phyloP scores from a whole-genome alignment of 73 alveolate genomes.

The Symbiodinium natans region DNA sequence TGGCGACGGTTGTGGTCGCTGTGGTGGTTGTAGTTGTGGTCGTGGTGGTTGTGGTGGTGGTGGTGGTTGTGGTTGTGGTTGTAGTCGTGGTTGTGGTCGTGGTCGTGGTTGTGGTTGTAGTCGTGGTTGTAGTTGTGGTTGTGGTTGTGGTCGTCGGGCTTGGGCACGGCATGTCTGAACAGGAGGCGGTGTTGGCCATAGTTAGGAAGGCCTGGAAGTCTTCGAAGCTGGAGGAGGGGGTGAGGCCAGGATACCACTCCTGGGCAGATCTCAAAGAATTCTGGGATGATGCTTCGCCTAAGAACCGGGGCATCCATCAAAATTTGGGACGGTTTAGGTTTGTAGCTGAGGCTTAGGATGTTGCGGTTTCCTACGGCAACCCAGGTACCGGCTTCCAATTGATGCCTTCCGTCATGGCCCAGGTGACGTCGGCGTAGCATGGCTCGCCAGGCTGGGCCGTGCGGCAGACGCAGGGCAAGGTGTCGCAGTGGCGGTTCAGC shows the following conservation, averaged over 20 bases:
- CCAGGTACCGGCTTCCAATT: not conserved
- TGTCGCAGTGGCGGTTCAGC: conserved; percentile 10
- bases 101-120: not conserved
- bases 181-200: not conserved
- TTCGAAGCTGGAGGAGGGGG: conserved; percentile 63
- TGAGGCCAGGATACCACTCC: conserved; percentile 73
- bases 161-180: conserved; percentile 37
- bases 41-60: not conserved
- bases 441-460: conserved; percentile 36
- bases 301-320: no score
- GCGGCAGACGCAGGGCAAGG: conserved; percentile 38
- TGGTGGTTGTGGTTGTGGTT: conserved; percentile 25
- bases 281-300: no score
- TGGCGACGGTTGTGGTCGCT: no score
- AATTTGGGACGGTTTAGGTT: no score
- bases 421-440: conserved; percentile 38
- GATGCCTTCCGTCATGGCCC: conserved; percentile 59
- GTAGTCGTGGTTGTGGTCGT: not conserved
- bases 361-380: not conserved
- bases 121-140: not conserved
- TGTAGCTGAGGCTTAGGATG: no score
- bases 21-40: conserved; percentile 14
- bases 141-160: conserved; percentile 20
- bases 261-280: not conserved
- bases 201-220: conserved; percentile 39